Conservation (phyloP, 2,329 filamentous ascomycete species). For the Mycosphaerella sp. region DNA sequence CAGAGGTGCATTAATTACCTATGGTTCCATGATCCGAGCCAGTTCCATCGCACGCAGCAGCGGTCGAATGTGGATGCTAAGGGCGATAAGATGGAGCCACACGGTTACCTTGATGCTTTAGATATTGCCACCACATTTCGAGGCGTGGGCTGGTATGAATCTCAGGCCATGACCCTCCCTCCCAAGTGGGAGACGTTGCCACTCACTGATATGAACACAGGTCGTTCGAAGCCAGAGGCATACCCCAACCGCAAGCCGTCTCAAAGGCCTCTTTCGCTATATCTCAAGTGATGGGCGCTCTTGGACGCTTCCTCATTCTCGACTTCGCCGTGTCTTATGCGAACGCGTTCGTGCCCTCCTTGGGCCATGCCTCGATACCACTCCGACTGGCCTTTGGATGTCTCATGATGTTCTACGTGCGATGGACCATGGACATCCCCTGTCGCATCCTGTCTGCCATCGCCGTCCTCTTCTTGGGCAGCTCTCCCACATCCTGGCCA, state of each 20-base stretch:
- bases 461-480: not conserved
- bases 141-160: conserved; percentile 1
- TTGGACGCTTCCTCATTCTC: not conserved
- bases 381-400: not conserved
- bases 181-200: not conserved
- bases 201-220: not conserved
- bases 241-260: not conserved
- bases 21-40: not conserved
- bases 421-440: conserved; percentile 3
- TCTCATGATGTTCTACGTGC: conserved; percentile 1
- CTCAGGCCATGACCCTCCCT: not conserved
- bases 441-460: conserved; percentile 1
- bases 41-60: not conserved
- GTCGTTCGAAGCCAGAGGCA: not conserved
- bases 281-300: not conserved
- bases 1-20: not conserved
- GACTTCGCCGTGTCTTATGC: not conserved
- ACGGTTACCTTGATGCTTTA: not conserved
- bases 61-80: not conserved
- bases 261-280: not conserved
- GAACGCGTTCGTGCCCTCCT: not conserved
- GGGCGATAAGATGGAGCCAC: not conserved
- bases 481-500: not conserved
- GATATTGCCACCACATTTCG: conserved; percentile 1
- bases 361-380: not conserved